A percentile compares a stretch with the other conserved stretches of the same genome.
Conservation (phyloP, 495 filamentous ascomycete genomes). For the Xylaria curta region DNA sequence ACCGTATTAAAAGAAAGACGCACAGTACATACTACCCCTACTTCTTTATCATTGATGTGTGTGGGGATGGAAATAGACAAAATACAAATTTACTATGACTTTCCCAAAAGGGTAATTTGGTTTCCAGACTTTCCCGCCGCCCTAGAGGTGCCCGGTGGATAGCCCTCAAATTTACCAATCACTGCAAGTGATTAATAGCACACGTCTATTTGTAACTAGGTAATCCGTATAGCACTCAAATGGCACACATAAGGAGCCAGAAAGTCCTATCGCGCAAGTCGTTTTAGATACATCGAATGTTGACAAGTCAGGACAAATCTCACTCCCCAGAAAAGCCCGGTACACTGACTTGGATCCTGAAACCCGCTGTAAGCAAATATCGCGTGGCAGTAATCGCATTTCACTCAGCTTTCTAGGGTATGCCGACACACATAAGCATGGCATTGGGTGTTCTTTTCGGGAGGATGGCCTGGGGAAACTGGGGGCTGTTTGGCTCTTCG, state of each 20-base stretch:
- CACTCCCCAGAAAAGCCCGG: constrained; percentile 10
- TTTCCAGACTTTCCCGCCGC: constrained; percentile 17
- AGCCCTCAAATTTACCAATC: background rate
- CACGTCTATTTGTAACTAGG: background rate
- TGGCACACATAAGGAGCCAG: background rate
- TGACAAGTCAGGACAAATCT: background rate
- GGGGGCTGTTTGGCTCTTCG: constrained; percentile 10
- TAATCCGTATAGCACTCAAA: background rate
- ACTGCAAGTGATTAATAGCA: constrained; percentile 1
- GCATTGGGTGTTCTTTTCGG: constrained; percentile 7
- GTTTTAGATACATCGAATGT: background rate
- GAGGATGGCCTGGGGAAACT: constrained; percentile 24
- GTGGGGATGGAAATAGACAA: background rate
- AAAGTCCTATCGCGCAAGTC: background rate
- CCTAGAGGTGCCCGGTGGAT: background rate
- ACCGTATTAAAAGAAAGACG: constrained; percentile 2
- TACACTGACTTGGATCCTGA: constrained; percentile 1
- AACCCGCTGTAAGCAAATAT: constrained; percentile 27
- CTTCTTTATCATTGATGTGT: background rate
- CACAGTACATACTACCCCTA: background rate
- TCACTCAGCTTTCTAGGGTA: constrained; percentile 21
- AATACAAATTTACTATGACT: constrained; percentile 9
- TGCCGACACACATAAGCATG: constrained; percentile 1
- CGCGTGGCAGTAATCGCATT: constrained; percentile 28
- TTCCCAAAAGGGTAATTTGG: constrained; percentile 22